Base-by-base conservation (phyloP, 225 moss, liverwort and hornwort genomes). In the Neckera pumila region DNA sequence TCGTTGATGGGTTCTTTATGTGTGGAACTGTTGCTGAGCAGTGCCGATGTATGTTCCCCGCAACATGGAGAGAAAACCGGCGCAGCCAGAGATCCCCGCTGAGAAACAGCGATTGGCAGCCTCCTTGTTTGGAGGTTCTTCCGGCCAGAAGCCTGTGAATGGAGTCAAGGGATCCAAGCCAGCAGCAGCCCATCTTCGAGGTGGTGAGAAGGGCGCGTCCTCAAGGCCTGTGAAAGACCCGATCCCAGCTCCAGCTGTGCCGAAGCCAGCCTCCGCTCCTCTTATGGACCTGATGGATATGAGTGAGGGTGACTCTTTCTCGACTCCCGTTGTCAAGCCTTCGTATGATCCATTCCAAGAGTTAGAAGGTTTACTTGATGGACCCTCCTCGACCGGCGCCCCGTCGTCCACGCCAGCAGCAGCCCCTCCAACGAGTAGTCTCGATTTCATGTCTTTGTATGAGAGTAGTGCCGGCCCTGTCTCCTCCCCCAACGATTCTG, bases 261-360 rank as follows among this genome's bases (percentile, higher is more conserved):
- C 89, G 36, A 88, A 85, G 83, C 82, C 51, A 59, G 88, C 70
- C 27, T 85, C 93, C 42, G 89, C 90, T 82, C 96, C 95, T 51
- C 95, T 94, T 19, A 84, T 95, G 82, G 97, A 98, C 90, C 94
- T 98, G 38, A 91, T 98, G 90, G 98, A 98, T 94, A 69, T 97
- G 86, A 89, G 94, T 88, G 97, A 96, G 79, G 89, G 91, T 16
- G 90, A 81, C 76, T 61, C 89, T 4, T 86, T 91, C 47, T 80
- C 92, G 49, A 82, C 87, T 51, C 90, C 90, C 51, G 76, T 59
- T 33, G 54, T 91, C 4, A 91, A 85, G 45, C 92, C 95, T 27
- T 57, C 87, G 22, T 93, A 87, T 57, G 98, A 98, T 82, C 98
- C 98, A 1, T 98, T 98, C 88, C 93, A 94, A 89, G 93, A 95